Conservation (phyloP, 495 filamentous ascomycete genomes). For the Aspergillus taichungensis region DNA sequence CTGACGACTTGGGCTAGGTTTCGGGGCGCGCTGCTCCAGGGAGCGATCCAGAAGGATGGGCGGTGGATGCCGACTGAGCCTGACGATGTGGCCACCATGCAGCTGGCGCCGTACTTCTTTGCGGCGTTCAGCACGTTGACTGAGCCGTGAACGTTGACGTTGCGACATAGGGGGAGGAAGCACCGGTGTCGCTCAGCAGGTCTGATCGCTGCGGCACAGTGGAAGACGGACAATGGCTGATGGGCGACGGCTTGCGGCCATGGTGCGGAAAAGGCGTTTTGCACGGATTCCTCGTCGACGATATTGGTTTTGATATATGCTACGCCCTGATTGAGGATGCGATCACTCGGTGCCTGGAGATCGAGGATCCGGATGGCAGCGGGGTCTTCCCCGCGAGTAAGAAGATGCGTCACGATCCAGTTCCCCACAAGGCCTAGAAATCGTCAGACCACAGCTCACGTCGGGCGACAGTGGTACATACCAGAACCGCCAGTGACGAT, state of each 20-base stretch:
- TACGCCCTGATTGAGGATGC: slow-evolving; percentile 32
- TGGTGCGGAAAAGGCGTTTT: slow-evolving; percentile 39
- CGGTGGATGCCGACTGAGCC: slow-evolving; percentile 39
- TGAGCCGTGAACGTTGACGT: slow-evolving; percentile 49
- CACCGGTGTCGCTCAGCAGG: slow-evolving; percentile 37
- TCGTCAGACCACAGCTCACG: not conserved
- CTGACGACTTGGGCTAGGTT: slow-evolving; percentile 35
- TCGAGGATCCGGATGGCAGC: slow-evolving; percentile 48
- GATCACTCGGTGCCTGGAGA: slow-evolving; percentile 33
- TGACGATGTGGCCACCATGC: slow-evolving; percentile 49
- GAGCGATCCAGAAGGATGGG: slow-evolving; percentile 39
- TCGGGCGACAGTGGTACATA: slow-evolving; percentile 19
- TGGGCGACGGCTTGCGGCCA: slow-evolving; percentile 38
- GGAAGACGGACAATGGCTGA: slow-evolving; percentile 48
- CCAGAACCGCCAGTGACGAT: slow-evolving; percentile 50
- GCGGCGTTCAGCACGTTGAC: slow-evolving; percentile 41
- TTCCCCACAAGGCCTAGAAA: slow-evolving; percentile 45
- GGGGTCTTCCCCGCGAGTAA: slow-evolving; percentile 44
- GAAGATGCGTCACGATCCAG: slow-evolving; percentile 45
- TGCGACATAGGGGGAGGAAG: slow-evolving; percentile 35
- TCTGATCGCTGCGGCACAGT: slow-evolving; percentile 46
- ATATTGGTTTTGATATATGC: slow-evolving; percentile 46
- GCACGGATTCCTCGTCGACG: slow-evolving; percentile 33
- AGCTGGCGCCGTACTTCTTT: slow-evolving; percentile 35
- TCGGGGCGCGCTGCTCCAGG: slow-evolving; percentile 34